These are phyloP conservation scores for Scenedesmus sp. DNA, from an alignment of 163 green algal genomes.

Conservation along the genomic window DNA sequence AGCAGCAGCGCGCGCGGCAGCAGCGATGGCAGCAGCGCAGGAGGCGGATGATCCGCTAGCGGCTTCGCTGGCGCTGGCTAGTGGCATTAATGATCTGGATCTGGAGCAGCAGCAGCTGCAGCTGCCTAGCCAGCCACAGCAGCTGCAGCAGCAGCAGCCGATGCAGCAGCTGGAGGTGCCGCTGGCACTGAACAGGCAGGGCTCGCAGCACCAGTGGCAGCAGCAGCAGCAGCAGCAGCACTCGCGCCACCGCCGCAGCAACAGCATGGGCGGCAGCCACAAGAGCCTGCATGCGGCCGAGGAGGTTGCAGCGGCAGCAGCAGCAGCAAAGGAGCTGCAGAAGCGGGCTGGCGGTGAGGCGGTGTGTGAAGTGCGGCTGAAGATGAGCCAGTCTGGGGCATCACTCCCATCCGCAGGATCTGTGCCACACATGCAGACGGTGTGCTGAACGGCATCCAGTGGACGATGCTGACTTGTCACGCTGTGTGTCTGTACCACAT, in stretches of 20 bases:
- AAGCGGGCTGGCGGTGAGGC: constrained; percentile 1
- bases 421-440: constrained; percentile 1
- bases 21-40: not conserved
- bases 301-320: not conserved
- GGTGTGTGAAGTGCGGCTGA: constrained; percentile 42
- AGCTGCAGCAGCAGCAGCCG: constrained; percentile 2
- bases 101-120: constrained; percentile 10
- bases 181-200: not conserved
- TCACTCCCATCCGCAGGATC: not conserved
- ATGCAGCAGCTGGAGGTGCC: not conserved
- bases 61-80: constrained; percentile 9
- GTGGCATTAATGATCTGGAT: not conserved
- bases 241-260: constrained; percentile 5
- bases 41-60: not conserved
- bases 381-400: not conserved
- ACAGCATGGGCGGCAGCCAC: constrained; percentile 24
- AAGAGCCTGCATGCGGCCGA: not conserved
- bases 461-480: not conserved
- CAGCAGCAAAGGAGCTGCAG: constrained; percentile 31
- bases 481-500: not conserved
- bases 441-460: not conserved
- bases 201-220: not conserved
- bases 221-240: not conserved
- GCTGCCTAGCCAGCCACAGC: not conserved
- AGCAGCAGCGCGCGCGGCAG: not conserved